Base-by-base conservation (phyloP, 2,329 filamentous ascomycete species). In the Monosporascus sp. region DNA sequence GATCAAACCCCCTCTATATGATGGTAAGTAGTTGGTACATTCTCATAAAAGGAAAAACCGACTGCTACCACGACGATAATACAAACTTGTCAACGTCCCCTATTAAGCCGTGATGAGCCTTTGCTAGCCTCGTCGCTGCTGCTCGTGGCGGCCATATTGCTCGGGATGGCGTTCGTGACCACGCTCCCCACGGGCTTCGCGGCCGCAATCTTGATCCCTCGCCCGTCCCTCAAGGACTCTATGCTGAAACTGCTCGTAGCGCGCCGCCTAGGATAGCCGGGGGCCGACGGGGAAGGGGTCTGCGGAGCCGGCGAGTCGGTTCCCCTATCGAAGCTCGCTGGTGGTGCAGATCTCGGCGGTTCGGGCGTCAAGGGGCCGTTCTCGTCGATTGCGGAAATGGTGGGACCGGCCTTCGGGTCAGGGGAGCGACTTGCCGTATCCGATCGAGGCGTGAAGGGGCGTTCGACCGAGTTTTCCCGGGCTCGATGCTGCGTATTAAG, bases 141-240 rank as follows among this genome's bases (percentile, higher is more conserved):
- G 37, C 59, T 59, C 19, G 61, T 61, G 17, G 43, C 43, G 14
- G 43, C 43, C 4, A 27, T n/a, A 46, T 27, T 27, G 2, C 24
- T 46, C 14, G 43, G 16, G 20, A 27, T 51, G 1, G 47, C 37
- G 11, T 46, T 63, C 45, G 71, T 74, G 43, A 74, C 67, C 1
- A 74, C 63, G 5, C 70, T 66, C 2, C 64, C 66, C 9, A 63
- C 64, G 2, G 68, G 68, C 53, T 65, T 72, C 26, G 72, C 67
- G 6, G 68, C 63, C 7, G 70, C 73, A 37, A 77, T 65, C 35
- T 63, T 71, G 52, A 77, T 77, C 3, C 73, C 73, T 37, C 69
- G 67, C 4, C 65, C 70, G 61, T 62, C 60, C 47, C 52, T 65
- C 55, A 71, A 69, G n/a, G 71, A 66, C 41, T 73, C 72, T 27